These are phyloP conservation scores for Poa pratensis DNA, from an alignment of 176 grass and related monocot species.

Conservation along the genomic window DNA sequence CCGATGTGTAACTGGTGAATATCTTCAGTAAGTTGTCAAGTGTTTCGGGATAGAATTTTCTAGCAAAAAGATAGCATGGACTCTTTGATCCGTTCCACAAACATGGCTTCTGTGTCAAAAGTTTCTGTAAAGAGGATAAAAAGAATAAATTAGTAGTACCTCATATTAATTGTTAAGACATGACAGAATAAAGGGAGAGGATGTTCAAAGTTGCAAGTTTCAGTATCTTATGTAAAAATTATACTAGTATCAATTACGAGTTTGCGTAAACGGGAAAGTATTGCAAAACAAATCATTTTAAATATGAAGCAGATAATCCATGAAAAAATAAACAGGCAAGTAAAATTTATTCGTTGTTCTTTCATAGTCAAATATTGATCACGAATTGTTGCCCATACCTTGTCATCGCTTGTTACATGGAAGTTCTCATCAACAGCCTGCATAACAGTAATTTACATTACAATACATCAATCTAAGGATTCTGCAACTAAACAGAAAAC, in stretches of 20 bases:
- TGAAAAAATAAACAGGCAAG: not conserved
- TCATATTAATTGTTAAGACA: not conserved
- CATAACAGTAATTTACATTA: slow-evolving; percentile 35
- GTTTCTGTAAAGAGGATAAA: slow-evolving; percentile 61
- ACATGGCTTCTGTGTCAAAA: slow-evolving; percentile 63
- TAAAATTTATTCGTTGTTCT: slow-evolving; percentile 13
- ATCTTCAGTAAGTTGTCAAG: slow-evolving; percentile 78
- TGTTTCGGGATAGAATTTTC: slow-evolving; percentile 87
- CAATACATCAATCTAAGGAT: not conserved
- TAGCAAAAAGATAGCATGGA: slow-evolving; percentile 94
- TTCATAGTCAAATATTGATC: not conserved
- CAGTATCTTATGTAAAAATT: not conserved
- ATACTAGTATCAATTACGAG: not conserved
- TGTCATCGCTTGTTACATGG: slow-evolving; percentile 89
- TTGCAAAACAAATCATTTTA: not conserved
- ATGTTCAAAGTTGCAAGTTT: slow-evolving; percentile 18
- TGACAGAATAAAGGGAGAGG: not conserved
- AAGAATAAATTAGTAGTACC: slow-evolving; percentile 1
- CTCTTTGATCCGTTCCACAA: slow-evolving; percentile 95
- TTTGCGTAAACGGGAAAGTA: not conserved
- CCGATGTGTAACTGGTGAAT: slow-evolving; percentile 81
- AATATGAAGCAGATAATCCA: not conserved
- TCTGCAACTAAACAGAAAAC: not conserved
- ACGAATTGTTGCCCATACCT: slow-evolving; percentile 48
- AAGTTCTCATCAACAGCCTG: slow-evolving; percentile 80